Conservation (phyloP, 73 alveolate genomes). For the Paramecium sexaurelia region DNA sequence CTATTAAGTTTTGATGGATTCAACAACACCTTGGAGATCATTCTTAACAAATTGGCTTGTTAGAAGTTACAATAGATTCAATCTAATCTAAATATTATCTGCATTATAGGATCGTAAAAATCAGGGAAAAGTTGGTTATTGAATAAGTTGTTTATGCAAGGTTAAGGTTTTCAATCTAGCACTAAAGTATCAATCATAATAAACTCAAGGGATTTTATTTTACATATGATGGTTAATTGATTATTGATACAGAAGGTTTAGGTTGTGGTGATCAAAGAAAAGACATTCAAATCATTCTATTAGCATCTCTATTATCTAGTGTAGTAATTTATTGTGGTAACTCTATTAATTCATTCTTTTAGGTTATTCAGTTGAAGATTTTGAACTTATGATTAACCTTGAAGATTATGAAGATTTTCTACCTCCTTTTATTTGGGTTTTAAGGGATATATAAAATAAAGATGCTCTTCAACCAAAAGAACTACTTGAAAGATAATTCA, state of each 20-base stretch:
- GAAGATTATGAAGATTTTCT: conserved; percentile 5
- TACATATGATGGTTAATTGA: conserved; percentile 33
- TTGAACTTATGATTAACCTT: neutral
- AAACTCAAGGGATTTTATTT: neutral
- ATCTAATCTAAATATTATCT: neutral
- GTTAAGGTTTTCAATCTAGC: conserved; percentile 26
- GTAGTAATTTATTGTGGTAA: conserved; percentile 6
- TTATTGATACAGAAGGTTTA: conserved; percentile 2
- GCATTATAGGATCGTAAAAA: neutral
- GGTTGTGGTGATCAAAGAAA: conserved; percentile 27
- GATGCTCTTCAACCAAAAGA: neutral
- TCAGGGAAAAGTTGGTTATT: conserved; percentile 15
- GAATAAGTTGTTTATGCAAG: conserved; percentile 19
- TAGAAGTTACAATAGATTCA: neutral
- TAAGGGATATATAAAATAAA: neutral
- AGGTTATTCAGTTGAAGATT: conserved; percentile 21
- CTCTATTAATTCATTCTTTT: neutral
- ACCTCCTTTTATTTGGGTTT: conserved; percentile 30
- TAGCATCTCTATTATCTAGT: neutral
- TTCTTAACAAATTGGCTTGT: neutral
- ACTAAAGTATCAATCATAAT: neutral
- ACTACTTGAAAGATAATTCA: neutral
- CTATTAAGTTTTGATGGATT: conserved; percentile 39
- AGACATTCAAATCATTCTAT: neutral
- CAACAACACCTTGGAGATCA: neutral